Evolutionary conservation across 495 filamentous ascomycete genomes (phyloP), one percentile per base, ranked within the genome.

Genomic region (Penicillium nucicola): DNA sequence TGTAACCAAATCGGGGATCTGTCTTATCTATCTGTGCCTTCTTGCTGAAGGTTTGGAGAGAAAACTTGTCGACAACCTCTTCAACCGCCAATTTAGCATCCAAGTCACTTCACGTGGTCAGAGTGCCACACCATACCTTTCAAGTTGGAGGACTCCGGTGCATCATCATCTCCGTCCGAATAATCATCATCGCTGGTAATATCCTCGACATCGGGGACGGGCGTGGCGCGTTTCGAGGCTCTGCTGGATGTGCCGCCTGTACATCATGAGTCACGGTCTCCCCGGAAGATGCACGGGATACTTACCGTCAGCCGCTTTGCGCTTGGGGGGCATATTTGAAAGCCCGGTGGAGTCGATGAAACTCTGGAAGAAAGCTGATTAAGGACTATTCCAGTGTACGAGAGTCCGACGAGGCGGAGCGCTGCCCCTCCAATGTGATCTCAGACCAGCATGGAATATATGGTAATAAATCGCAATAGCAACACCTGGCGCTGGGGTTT

Each of bases 161-260:
- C 74, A 9, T 81, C 74, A 9, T 81, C 74, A 25, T 76, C 77
- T 10, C 79, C 80, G 3, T 85, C 84, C n/a, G 80, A 84, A 56
- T 83, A 83, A 52, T 88, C 85, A 58, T 88, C 86, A 64, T 80
- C 83, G 67, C 82, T 88, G 53, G 74, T 83, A 45, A 89, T 71
- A 36, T 83, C 81, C 30, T 80, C 83, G 7, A 81, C 81, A 39
- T 78, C 82, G 12, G 84, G 79, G 35, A 85, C 84, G 5, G 86
- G 86, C 15, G 85, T 88, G 28, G 85, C 80, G 46, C 81, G 72
- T 58, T 82, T 84, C 37, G 85, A 86, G 7, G 74, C 75, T 58
- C 78, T 80, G 42, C 77, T 79, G 25, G 76, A 81, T 52, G 73
- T 71, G 54, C 74, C 78, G 50, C 72, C 78, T 81, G 67, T 35